Conservation (phyloP, 495 filamentous ascomycete genomes). For the Penicillium psychrofluorescens region DNA sequence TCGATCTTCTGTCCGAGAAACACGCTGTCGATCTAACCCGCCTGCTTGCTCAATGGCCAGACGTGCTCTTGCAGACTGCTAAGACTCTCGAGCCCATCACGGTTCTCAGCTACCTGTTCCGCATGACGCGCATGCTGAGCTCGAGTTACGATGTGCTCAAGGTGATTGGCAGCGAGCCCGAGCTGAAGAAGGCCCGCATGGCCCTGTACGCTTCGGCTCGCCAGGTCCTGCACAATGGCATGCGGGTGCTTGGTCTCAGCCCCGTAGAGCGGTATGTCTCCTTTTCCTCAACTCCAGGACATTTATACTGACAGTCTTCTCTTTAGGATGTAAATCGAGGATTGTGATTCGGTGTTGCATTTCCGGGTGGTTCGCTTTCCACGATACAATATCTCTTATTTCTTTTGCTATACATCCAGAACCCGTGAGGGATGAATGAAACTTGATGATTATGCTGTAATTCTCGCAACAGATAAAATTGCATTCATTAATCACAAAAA, state of each 20-base stretch:
- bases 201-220: constrained; percentile 75
- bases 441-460: too few relatives aligned
- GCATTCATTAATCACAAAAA: too few relatives aligned
- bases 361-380: too few relatives aligned
- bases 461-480: too few relatives aligned
- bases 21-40: constrained; percentile 54
- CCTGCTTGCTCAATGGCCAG: constrained; percentile 54
- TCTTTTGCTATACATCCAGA: too few relatives aligned
- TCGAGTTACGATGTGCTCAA: constrained; percentile 76
- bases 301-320: constrained; percentile 1
- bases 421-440: too few relatives aligned
- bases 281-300: neutral
- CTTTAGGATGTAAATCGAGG: constrained; percentile 15
- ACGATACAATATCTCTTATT: constrained; percentile 2
- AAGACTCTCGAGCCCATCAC: constrained; percentile 61
- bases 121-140: constrained; percentile 79
- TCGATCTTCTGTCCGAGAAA: constrained; percentile 48
- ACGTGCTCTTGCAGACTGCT: constrained; percentile 52
- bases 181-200: constrained; percentile 69
- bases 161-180: constrained; percentile 66
- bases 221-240: constrained; percentile 74
- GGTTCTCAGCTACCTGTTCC: constrained; percentile 77
- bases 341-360: neutral
- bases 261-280: constrained; percentile 59
- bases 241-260: constrained; percentile 71